Evolutionary conservation across 169 alveolate species (phyloP).

Genomic region (Pseudocohnilembus persalinus): DNA sequence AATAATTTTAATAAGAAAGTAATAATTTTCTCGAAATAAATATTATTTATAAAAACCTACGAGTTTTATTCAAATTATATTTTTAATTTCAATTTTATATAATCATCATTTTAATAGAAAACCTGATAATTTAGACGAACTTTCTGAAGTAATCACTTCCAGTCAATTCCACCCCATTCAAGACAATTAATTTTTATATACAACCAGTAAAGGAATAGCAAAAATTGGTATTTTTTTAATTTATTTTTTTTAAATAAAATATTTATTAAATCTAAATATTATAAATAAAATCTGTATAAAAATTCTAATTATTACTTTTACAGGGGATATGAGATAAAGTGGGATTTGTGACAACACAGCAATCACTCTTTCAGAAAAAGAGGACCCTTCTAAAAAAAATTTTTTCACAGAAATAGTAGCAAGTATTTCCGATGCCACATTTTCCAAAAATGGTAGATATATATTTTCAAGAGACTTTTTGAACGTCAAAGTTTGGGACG

Average conservation of each 20-base stretch:
- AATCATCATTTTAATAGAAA: slow-evolving; percentile 25
- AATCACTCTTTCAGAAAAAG: slow-evolving; percentile 49
- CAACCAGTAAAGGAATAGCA: slow-evolving; percentile 67
- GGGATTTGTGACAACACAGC: slow-evolving; percentile 56
- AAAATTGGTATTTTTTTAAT: slow-evolving; percentile 35
- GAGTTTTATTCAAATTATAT: no score
- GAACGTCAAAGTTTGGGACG: slow-evolving; percentile 72
- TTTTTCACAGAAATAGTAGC: slow-evolving; percentile 72
- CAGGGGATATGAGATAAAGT: slow-evolving; percentile 58
- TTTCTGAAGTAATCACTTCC: slow-evolving; percentile 74
- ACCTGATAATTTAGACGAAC: slow-evolving; percentile 68
- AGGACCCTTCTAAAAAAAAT: slow-evolving; percentile 70
- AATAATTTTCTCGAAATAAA: no score
- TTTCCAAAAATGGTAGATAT: slow-evolving; percentile 54
- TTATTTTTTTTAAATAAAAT: no score
- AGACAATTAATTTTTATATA: slow-evolving; percentile 56
- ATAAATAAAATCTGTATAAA: no score
- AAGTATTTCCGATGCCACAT: slow-evolving; percentile 73
- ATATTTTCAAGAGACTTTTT: slow-evolving; percentile 74
- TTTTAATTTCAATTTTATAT: no score
- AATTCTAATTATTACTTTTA: no score
- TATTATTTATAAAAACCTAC: no score
- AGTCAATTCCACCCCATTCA: slow-evolving; percentile 63
- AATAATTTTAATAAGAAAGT: no score
- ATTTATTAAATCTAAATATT: no score